Conservation (phyloP, 345 rosid genomes). For the Cardiospermum halicacabum region DNA sequence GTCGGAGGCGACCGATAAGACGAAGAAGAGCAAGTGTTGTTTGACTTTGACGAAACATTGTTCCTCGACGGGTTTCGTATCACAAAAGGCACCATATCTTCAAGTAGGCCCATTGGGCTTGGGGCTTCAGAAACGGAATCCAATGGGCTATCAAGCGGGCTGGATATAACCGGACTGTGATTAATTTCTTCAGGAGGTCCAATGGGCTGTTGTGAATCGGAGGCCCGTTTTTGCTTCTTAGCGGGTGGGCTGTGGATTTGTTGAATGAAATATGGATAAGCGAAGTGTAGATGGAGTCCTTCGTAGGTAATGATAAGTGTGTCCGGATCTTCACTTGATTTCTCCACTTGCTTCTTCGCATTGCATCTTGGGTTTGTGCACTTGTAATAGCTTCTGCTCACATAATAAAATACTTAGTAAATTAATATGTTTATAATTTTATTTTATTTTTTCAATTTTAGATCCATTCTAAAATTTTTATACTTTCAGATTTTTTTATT, state of each 20-base stretch:
- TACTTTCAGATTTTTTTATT: too few species aligned
- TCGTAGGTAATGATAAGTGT: constrained; percentile 73
- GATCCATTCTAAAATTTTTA: too few species aligned
- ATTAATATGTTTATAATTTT: too few species aligned
- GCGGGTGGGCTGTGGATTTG: constrained; percentile 19
- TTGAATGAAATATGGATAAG: constrained; percentile 41
- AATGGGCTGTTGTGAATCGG: constrained; percentile 1
- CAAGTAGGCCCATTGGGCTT: constrained; percentile 52
- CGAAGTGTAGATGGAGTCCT: constrained; percentile 76
- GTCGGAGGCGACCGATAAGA: constrained; percentile 37
- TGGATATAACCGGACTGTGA: neutral
- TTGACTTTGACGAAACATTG: constrained; percentile 22
- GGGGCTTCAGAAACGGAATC: constrained; percentile 13
- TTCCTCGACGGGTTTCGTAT: constrained; percentile 35
- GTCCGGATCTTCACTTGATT: constrained; percentile 57
- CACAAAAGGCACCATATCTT: constrained; percentile 67
- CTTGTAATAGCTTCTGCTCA: constrained; percentile 75
- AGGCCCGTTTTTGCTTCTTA: constrained; percentile 38
- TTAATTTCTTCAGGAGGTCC: constrained; percentile 9
- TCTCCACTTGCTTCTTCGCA: constrained; percentile 87
- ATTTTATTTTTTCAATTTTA: too few species aligned
- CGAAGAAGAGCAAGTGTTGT: constrained; percentile 34
- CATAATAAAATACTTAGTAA: neutral
- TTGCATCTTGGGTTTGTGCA: constrained; percentile 81
- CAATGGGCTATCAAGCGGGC: neutral